These are phyloP conservation scores for Nidula niveotomentosa DNA, from an alignment of 1,284 basidiomycete genomes.

Conservation along the genomic window DNA sequence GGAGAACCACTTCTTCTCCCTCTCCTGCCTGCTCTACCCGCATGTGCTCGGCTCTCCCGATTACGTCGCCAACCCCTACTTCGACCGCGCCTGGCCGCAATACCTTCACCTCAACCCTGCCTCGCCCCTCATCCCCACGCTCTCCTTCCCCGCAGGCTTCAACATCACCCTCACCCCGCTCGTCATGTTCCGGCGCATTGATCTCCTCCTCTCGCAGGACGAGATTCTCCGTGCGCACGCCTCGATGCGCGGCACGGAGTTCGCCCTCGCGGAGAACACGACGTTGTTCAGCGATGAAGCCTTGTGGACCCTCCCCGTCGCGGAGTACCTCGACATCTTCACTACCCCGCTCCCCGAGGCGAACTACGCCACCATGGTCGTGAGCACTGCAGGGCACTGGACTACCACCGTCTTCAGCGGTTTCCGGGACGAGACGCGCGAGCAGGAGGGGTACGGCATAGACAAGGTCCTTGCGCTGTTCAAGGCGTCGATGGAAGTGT, in stretches of 20 bases:
- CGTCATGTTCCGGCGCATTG: constrained; percentile 62
- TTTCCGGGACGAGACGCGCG: constrained; percentile 35
- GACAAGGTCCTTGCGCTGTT: constrained; percentile 54
- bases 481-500: constrained; percentile 47
- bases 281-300: constrained; percentile 54
- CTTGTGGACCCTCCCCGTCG: constrained; percentile 50
- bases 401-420: constrained; percentile 54
- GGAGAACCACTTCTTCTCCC: constrained; percentile 70
- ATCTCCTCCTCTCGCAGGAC: constrained; percentile 50
- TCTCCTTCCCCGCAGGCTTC: constrained; percentile 50
- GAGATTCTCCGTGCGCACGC: constrained; percentile 50
- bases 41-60: constrained; percentile 65
- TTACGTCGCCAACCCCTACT: constrained; percentile 50
- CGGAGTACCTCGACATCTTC: constrained; percentile 52
- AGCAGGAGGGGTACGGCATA: constrained; percentile 43
- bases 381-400: constrained; percentile 69
- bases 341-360: constrained; percentile 40
- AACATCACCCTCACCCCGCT: constrained; percentile 56
- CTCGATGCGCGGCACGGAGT: constrained; percentile 15
- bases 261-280: constrained; percentile 15
- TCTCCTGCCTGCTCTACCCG: constrained; percentile 63
- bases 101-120: constrained; percentile 56
- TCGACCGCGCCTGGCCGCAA: constrained; percentile 64
- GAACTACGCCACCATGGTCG: constrained; percentile 58
- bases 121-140: constrained; percentile 42